phyloP scores from a whole-genome alignment of 2,329 filamentous ascomycete genomes.

The Pyricularia sp. region DNA sequence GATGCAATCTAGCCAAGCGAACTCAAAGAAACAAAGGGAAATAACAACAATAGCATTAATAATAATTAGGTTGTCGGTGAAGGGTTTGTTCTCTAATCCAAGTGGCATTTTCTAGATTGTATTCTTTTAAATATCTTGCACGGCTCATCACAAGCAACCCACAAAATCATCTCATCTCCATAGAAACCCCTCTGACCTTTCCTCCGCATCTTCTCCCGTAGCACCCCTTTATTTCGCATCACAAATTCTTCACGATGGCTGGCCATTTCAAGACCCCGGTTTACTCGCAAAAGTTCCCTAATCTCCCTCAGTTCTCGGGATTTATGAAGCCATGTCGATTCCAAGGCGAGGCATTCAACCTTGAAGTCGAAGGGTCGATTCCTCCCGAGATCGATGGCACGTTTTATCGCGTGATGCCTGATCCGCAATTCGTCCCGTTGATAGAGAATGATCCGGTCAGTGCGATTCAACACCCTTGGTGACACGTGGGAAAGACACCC shows the following conservation, averaged over 20 bases:
- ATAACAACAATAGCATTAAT: not conserved
- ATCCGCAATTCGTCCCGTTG: constrained; percentile 22
- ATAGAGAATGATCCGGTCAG: constrained; percentile 19
- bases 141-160: no score
- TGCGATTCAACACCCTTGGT: not conserved
- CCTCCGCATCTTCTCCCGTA: no score
- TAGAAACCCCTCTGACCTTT: no score
- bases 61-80: not conserved
- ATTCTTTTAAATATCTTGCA: no score
- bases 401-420: constrained; percentile 27
- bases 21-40: not conserved
- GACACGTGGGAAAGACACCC: not conserved
- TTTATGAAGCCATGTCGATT: not conserved
- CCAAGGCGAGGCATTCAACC: not conserved
- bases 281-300: not conserved
- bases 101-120: no score
- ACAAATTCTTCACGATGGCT: not conserved
- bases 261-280: not conserved
- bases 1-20: not conserved
- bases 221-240: not conserved
- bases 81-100: no score
- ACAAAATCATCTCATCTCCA: no score
- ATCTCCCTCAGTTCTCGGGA: not conserved
- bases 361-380: constrained; percentile 5
- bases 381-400: constrained; percentile 18